Evolutionary conservation across 805 yeast genomes (phyloP).

Genomic region (Sugiyamaella qingdaonensis): DNA sequence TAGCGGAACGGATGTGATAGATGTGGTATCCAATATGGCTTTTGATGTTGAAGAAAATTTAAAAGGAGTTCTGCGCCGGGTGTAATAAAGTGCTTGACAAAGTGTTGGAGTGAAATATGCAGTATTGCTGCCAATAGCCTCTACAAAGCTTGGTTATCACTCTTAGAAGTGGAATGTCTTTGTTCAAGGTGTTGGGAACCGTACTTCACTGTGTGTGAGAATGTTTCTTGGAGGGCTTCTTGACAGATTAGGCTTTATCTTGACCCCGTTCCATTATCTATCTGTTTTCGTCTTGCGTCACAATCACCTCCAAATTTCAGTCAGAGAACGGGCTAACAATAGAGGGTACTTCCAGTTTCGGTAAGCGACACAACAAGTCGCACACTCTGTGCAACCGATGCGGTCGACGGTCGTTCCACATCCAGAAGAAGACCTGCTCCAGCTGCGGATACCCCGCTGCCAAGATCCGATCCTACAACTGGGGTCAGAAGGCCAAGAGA

Average conservation of each 20-base stretch:
- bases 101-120: background rate
- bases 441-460: constrained; percentile 99
- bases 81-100: background rate
- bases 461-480: constrained; percentile 88
- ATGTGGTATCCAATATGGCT: no score
- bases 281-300: background rate
- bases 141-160: no score
- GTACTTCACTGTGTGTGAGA: no score
- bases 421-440: constrained; percentile 98
- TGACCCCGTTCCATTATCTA: background rate
- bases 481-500: constrained; percentile 99
- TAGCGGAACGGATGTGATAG: background rate
- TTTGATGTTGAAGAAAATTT: no score
- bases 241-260: background rate
- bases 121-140: no score
- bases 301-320: background rate
- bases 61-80: background rate
- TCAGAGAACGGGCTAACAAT: background rate
- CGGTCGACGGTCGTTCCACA: constrained; percentile 98
- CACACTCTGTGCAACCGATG: constrained; percentile 97
- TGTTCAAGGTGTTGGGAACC: no score
- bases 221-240: background rate
- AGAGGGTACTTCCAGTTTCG: constrained; percentile 99
- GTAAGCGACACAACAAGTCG: constrained; percentile 99
- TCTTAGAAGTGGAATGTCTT: no score